Evolutionary conservation across 495 filamentous ascomycete genomes (phyloP), one percentile per base, ranked within the genome.

Genomic region (Aspergillus indologenus): DNA sequence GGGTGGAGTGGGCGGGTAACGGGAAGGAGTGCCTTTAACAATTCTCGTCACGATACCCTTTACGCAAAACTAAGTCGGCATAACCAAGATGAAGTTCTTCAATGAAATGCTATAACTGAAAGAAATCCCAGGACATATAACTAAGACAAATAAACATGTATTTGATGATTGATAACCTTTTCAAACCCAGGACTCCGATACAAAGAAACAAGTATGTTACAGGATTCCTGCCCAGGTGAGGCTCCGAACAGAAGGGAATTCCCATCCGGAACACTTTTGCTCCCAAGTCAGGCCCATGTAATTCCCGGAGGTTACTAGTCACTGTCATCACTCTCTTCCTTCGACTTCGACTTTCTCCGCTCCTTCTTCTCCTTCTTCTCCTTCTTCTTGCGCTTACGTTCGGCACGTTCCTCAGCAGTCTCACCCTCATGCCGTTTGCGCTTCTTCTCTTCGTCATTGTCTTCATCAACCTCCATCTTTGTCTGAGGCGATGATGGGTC

Each of bases 381-480:
- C 72, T 85, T 90, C 81, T 90, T 90, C 75, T 84, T 81, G 60
- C 81, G 80, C 79, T 90, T 91, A 63, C 86, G 82, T 73, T 90
- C 88, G 8, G 85, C 86, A 63, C 84, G 83, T 72, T 89, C 87
- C 65, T 89, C 88, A 22, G 87, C 72, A 3, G 90, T 90, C 75
- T 94, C 89, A 45, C 85, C 89, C 3, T 91, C 89, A 65, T 91
- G 88, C 66, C 87, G 82, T 81, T 91, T 92, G 63, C 89, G 85
- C 79, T 92, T 92, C 81, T 92, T 92, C 57, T 79, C 74, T 17
- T 80, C 69, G 20, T 71, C 76, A 5, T 77, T 60, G 61, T 78
- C 61, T 62, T 75, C 79, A 67, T 82, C 67, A 66, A 77, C 49
- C 58, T 73, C 71, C 67, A 67, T 68, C 60, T 73, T 70, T 20